Evolutionary conservation across 345 rosid species (phyloP).

Genomic region (Acer saccharum): DNA sequence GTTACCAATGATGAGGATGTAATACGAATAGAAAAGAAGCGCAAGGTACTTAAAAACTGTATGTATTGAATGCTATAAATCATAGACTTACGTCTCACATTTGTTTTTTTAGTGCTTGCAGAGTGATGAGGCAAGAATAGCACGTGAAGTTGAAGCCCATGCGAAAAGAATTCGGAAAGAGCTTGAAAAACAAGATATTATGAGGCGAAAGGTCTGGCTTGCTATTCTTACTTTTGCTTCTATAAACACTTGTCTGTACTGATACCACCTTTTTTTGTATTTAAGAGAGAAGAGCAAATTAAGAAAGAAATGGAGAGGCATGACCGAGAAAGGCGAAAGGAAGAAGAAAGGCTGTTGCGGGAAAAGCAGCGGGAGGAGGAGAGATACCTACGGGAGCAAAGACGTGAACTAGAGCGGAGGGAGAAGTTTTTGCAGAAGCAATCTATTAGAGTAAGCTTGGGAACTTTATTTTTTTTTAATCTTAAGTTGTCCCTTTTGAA

Average conservation of each 20-base stretch:
- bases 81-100: conserved; percentile 1
- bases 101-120: conserved; percentile 30
- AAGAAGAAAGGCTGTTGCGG: conserved; percentile 84
- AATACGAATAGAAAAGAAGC: conserved; percentile 62
- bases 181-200: conserved; percentile 80
- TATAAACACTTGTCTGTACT: conserved; percentile 14
- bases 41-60: conserved; percentile 52
- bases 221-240: conserved; percentile 4
- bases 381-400: conserved; percentile 75
- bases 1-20: conserved; percentile 51
- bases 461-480: background rate
- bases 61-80: background rate
- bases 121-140: conserved; percentile 86
- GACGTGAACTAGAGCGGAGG: conserved; percentile 85
- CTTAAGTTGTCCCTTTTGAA: background rate
- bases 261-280: conserved; percentile 20
- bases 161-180: conserved; percentile 84
- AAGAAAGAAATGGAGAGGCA: conserved; percentile 87
- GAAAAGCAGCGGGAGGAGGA: conserved; percentile 94
- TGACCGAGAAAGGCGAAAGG: conserved; percentile 91
- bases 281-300: conserved; percentile 78
- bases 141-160: conserved; percentile 85
- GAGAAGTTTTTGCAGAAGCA: conserved; percentile 86
- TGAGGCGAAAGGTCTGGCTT: conserved; percentile 75
- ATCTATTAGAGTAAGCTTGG: conserved; percentile 64